These are phyloP conservation scores for Sphagnum magellanicum DNA, from an alignment of 228 moss, liverwort and hornwort genomes.

Conservation along the genomic window DNA sequence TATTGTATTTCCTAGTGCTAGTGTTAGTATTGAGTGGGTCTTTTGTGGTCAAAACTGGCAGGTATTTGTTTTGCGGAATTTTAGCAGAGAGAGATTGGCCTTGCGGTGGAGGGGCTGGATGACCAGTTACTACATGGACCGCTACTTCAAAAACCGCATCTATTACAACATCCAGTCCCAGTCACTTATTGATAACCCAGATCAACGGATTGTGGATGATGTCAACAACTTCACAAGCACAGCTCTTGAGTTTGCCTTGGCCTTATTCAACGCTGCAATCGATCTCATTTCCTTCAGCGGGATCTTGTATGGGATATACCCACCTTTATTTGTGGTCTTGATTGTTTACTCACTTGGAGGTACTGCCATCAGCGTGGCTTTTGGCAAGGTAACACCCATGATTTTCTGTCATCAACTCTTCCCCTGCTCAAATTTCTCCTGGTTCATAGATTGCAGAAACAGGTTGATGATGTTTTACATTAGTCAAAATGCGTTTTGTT, in stretches of 20 bases:
- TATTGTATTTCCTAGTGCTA: too few species aligned
- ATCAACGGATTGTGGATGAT: slow-evolving; percentile 54
- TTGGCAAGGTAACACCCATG: slow-evolving; percentile 32
- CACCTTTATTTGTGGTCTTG: slow-evolving; percentile 41
- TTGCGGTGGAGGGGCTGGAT: slow-evolving; percentile 50
- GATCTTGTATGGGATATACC: slow-evolving; percentile 50
- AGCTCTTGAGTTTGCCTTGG: slow-evolving; percentile 33
- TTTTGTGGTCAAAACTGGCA: neutral
- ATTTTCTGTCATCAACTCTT: neutral
- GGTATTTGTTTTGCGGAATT: slow-evolving; percentile 55
- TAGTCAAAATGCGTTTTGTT: neutral
- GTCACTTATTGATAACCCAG: slow-evolving; percentile 53
- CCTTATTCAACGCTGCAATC: slow-evolving; percentile 38
- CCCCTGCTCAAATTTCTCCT: neutral
- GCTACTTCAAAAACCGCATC: slow-evolving; percentile 41
- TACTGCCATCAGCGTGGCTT: slow-evolving; percentile 42
- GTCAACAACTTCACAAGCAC: slow-evolving; percentile 34
- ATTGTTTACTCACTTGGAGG: slow-evolving; percentile 48
- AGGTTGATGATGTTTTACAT: neutral
- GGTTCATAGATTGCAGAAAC: neutral
- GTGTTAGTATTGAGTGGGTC: too few species aligned
- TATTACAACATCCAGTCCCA: slow-evolving; percentile 52
- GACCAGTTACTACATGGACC: slow-evolving; percentile 31
- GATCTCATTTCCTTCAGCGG: slow-evolving; percentile 56
- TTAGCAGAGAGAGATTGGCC: slow-evolving; percentile 33